Percentiles rank a stretch among this genome's conserved stretches.
phyloP scores from a whole-genome alignment of 2,329 filamentous ascomycete species.

The Penicillium sclerotiorum region DNA sequence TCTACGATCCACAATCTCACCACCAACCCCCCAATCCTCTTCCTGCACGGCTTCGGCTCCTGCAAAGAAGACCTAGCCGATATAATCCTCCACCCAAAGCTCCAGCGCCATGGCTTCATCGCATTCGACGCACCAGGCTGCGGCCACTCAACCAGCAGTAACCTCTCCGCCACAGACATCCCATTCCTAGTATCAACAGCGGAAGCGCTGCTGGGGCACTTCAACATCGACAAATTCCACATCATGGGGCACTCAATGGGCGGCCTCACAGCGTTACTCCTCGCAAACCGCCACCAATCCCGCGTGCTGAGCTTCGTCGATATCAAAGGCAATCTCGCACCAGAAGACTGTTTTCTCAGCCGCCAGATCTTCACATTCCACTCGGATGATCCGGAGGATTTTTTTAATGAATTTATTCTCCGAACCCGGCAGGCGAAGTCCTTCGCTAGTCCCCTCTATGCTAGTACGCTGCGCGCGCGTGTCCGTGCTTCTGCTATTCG shows the following conservation, averaged over 20 bases:
- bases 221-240: conserved; percentile 24
- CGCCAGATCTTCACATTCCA: conserved; percentile 28
- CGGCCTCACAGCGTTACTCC: conserved; percentile 25
- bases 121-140: conserved; percentile 30
- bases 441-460: conserved; percentile 24
- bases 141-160: conserved; percentile 20
- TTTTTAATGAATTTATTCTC: conserved; percentile 24
- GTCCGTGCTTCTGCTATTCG: conserved; percentile 22
- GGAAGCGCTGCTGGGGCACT: conserved; percentile 21
- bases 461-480: conserved; percentile 20
- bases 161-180: conserved; percentile 25
- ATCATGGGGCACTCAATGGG: conserved; percentile 34
- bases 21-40: conserved; percentile 22
- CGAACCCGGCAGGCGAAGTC: conserved; percentile 16
- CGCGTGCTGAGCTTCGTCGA: conserved; percentile 27
- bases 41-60: conserved; percentile 30
- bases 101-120: conserved; percentile 21
- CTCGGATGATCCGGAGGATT: conserved; percentile 15
- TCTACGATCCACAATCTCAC: conserved; percentile 25
- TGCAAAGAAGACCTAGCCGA: conserved; percentile 31
- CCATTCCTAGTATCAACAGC: conserved; percentile 29
- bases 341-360: conserved; percentile 32
- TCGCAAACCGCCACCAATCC: conserved; percentile 18
- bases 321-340: conserved; percentile 30
- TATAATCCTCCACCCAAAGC: conserved; percentile 13